These are phyloP conservation scores for Ophiostoma piceae DNA, from an alignment of 2,329 filamentous ascomycete genomes.

Conservation along the genomic window DNA sequence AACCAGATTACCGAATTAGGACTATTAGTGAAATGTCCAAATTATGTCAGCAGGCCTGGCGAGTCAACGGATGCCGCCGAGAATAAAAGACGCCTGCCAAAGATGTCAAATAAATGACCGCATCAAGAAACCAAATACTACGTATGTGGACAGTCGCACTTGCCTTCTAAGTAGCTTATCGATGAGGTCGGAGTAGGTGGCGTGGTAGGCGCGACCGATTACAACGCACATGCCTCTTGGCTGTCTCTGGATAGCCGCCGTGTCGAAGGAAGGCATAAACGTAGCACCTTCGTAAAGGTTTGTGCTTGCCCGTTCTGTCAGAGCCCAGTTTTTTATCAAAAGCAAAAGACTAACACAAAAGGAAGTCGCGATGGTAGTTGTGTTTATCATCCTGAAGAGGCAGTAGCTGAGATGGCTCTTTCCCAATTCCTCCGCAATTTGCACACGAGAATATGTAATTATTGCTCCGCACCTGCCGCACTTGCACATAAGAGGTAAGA, in stretches of 20 bases:
- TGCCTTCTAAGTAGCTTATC: neutral
- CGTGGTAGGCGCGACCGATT: neutral
- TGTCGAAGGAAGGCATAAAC: no score
- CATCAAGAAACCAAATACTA: no score
- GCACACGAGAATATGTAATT: neutral
- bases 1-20: slow-evolving; percentile 2
- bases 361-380: neutral
- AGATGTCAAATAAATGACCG: no score
- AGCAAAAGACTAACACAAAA: neutral
- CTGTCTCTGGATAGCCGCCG: no score
- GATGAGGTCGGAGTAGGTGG: neutral
- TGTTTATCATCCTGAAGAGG: neutral
- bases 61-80: neutral
- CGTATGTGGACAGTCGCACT: neutral
- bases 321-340: no score
- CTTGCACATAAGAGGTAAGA: neutral
- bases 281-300: neutral
- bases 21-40: neutral
- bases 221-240: no score
- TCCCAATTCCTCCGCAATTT: neutral
- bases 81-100: no score
- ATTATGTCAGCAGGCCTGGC: neutral
- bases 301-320: neutral
- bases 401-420: neutral
- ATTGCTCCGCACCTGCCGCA: slow-evolving; percentile 7